phyloP scores from a whole-genome alignment of 768 basidiomycete genomes.

The Suillus americanus region DNA sequence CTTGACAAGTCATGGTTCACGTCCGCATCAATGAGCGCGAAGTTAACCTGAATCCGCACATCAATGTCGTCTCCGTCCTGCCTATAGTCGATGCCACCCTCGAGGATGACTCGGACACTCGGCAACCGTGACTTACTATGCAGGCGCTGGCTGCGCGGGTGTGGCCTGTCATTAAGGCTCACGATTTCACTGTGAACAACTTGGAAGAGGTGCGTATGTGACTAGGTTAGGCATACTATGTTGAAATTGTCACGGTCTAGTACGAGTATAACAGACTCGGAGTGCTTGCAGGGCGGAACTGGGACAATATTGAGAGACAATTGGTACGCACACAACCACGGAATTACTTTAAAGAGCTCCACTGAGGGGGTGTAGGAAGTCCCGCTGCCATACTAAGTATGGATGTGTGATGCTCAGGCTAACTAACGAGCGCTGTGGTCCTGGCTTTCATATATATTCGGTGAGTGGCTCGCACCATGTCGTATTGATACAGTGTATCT shows the following conservation, averaged over 20 bases:
- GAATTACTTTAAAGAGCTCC: not conserved
- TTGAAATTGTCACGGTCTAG: conserved; percentile 34
- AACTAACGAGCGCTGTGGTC: too few species aligned
- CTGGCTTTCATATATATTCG: too few species aligned
- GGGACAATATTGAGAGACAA: conserved; percentile 75
- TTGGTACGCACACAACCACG: conserved; percentile 47
- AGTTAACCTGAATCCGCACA: conserved; percentile 68
- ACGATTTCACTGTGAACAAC: conserved; percentile 74
- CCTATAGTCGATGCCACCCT: conserved; percentile 39
- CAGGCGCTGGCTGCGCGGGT: conserved; percentile 84
- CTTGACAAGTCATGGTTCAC: conserved; percentile 62
- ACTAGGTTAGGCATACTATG: not conserved
- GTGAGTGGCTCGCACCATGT: too few species aligned
- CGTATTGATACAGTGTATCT: too few species aligned
- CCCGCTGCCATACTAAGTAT: too few species aligned
- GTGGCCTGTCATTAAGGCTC: conserved; percentile 76
- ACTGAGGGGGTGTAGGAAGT: not conserved
- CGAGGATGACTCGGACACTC: conserved; percentile 53
- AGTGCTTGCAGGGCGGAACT: conserved; percentile 82
- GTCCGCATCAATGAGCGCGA: conserved; percentile 67
- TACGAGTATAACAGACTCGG: conserved; percentile 77
- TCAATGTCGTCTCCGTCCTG: conserved; percentile 75
- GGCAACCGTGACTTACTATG: conserved; percentile 54
- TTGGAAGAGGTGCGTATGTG: conserved; percentile 68
- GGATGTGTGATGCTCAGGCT: too few species aligned